Percentiles rank a stretch among this genome's conserved stretches.
Evolutionary conservation across 805 yeast genomes (phyloP).

Genomic region (Candida adriatica): DNA sequence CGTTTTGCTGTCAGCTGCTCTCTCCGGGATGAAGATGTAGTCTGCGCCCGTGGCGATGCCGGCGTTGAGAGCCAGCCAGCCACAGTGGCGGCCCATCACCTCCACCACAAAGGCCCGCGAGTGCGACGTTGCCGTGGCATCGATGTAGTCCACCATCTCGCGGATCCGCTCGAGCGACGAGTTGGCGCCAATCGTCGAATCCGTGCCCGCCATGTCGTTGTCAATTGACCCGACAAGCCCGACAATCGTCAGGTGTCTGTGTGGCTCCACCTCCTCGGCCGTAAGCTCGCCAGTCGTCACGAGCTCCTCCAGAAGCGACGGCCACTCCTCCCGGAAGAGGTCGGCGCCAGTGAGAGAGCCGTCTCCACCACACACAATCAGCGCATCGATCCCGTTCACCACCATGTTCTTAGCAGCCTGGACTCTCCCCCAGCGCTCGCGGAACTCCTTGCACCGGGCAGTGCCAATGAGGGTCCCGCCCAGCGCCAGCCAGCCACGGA

Average conservation of each 20-base stretch:
- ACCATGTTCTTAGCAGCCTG: constrained; percentile 81
- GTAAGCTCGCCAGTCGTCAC: constrained; percentile 49
- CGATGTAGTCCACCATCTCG: constrained; percentile 92
- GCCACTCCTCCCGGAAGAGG: constrained; percentile 92
- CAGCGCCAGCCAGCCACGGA: constrained; percentile 83
- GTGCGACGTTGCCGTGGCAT: constrained; percentile 97
- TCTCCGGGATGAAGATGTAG: constrained; percentile 89
- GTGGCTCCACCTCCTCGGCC: constrained; percentile 46
- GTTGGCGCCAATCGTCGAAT: constrained; percentile 93
- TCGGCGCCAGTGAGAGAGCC: constrained; percentile 98
- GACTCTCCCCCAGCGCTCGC: constrained; percentile 79
- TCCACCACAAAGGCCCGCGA: constrained; percentile 96
- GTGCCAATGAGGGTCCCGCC: constrained; percentile 98
- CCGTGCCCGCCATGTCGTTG: constrained; percentile 96
- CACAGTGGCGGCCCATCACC: constrained; percentile 99
- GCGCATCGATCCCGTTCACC: constrained; percentile 83
- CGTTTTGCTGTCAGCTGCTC: constrained; percentile 64
- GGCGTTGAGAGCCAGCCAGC: constrained; percentile 97
- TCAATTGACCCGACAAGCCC: constrained; percentile 97
- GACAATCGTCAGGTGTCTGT: constrained; percentile 73
- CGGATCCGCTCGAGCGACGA: constrained; percentile 91
- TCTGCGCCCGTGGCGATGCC: constrained; percentile 97
- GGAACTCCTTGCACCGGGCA: constrained; percentile 84
- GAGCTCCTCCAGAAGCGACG: constrained; percentile 72
- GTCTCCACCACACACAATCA: constrained; percentile 97